Evolutionary conservation across 2,329 filamentous ascomycete genomes (phyloP).

Genomic region (Pseudogymnoascus sp.): DNA sequence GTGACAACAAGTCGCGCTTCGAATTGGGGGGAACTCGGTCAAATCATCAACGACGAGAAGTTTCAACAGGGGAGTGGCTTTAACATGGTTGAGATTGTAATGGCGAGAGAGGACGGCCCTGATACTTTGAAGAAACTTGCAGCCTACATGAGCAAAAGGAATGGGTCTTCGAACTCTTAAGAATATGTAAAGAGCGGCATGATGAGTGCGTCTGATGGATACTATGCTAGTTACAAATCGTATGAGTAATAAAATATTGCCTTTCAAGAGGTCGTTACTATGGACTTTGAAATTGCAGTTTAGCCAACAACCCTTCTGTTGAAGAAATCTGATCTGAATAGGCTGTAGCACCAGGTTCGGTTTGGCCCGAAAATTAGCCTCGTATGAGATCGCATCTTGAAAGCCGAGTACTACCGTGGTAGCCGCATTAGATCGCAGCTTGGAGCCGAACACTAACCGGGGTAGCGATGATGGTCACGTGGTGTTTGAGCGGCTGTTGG

Average conservation of each 20-base stretch:
- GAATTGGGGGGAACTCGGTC: slow-evolving; percentile 1
- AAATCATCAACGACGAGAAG: not conserved
- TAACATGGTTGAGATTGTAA: slow-evolving; percentile 1
- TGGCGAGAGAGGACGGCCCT: not conserved
- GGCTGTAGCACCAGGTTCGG: not conserved
- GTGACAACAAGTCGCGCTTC: not conserved
- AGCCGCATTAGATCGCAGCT: not conserved
- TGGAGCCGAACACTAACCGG: not conserved
- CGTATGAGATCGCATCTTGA: not conserved
- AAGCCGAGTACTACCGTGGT: not conserved
- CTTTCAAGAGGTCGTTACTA: not conserved
- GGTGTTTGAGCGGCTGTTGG: not conserved
- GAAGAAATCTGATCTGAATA: not conserved
- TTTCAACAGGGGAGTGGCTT: slow-evolving; percentile 4
- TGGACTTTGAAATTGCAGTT: not conserved
- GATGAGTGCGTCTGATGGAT: slow-evolving; percentile 10
- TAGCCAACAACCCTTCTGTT: not conserved
- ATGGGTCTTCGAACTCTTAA: slow-evolving; percentile 23
- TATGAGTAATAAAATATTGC: not conserved
- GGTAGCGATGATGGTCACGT: not conserved
- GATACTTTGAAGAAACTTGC: not conserved
- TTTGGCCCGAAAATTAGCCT: not conserved
- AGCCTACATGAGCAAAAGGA: not conserved
- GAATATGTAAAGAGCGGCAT: slow-evolving; percentile 4
- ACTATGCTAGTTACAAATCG: slow-evolving; percentile 12